Conservation (phyloP, 1,284 basidiomycete species). For the Ustilago trichophora region DNA sequence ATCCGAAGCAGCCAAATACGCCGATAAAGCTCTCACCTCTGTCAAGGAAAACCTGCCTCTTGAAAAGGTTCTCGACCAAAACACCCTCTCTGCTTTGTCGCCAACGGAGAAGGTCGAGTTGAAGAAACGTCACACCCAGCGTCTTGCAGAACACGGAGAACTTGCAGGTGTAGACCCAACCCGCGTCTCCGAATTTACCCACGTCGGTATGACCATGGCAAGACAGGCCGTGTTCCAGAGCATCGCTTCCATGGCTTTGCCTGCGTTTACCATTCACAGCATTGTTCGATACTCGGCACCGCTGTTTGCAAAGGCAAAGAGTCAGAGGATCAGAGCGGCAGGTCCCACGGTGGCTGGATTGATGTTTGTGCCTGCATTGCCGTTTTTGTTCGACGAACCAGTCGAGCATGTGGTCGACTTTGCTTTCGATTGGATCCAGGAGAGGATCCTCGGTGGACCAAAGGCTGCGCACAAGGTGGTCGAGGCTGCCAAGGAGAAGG, state of each 20-base stretch:
- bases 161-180: conserved; percentile 35
- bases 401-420: conserved; percentile 69
- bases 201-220: conserved; percentile 53
- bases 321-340: conserved; percentile 76
- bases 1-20: conserved; percentile 43
- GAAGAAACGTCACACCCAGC: conserved; percentile 37
- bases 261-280: conserved; percentile 63
- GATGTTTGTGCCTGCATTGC: conserved; percentile 62
- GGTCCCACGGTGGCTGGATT: conserved; percentile 81
- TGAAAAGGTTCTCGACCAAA: conserved; percentile 36
- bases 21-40: conserved; percentile 16
- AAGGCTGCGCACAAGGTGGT: conserved; percentile 27
- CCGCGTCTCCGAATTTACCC: conserved; percentile 30
- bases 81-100: conserved; percentile 29
- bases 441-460: conserved; percentile 17
- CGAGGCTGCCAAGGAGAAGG: conserved; percentile 37
- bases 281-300: conserved; percentile 75
- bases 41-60: conserved; percentile 29
- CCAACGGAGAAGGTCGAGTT: conserved; percentile 52
- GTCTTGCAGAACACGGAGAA: conserved; percentile 24
- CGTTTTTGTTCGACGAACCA: conserved; percentile 63
- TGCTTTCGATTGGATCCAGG: conserved; percentile 69
- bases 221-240: conserved; percentile 63
- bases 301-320: conserved; percentile 75
- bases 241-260: conserved; percentile 58